These are phyloP conservation scores for Vicia sativa DNA, from an alignment of 306 rosid species.

Conservation along the genomic window DNA sequence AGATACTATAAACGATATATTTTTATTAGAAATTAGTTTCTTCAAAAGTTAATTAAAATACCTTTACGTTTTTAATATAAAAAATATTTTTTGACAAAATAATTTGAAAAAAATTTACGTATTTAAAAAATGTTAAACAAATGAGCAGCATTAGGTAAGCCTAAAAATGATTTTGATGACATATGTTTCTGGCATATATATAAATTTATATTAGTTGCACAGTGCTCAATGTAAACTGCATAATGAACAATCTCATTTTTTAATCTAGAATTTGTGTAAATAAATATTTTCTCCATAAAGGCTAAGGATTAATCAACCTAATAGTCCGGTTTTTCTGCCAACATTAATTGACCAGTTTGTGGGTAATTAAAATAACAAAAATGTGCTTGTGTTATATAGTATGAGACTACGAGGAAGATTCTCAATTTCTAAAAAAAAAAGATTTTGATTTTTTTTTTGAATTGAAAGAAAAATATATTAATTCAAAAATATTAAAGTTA, in stretches of 20 bases:
- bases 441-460: no score
- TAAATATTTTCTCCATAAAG: conserved; percentile 23
- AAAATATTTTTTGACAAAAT: no score
- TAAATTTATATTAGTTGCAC: conserved; percentile 34
- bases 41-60: no score
- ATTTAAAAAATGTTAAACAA: no score
- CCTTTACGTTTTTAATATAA: no score
- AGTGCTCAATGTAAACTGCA: conserved; percentile 41
- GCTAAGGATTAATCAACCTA: conserved; percentile 15
- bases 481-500: no score
- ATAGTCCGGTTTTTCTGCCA: conserved; percentile 27
- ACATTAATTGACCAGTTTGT: conserved; percentile 7
- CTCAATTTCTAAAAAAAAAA: not conserved
- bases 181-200: conserved; percentile 17
- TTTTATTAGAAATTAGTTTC: no score
- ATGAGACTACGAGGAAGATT: not conserved
- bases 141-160: not conserved
- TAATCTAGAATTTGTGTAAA: conserved; percentile 36
- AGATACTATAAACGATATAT: no score
- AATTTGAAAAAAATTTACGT: no score
- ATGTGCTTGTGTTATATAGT: not conserved
- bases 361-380: not conserved
- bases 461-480: no score
- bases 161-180: conserved; percentile 20
- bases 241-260: conserved; percentile 30